phyloP scores from a whole-genome alignment of 83 land plant species.

The Thuja plicata region DNA sequence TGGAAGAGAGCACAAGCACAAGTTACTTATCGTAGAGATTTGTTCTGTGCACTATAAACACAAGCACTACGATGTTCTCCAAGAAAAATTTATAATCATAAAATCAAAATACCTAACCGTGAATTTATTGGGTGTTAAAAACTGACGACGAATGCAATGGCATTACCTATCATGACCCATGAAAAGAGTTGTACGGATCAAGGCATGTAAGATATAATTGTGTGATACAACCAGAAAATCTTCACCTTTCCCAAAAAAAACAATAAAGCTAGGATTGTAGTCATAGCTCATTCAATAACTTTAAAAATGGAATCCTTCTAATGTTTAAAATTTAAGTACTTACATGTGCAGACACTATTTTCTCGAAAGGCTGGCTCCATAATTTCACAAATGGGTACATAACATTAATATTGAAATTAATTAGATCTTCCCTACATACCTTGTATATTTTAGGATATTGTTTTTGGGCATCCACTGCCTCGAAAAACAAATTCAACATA shows the following conservation, averaged over 20 bases:
- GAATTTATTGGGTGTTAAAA: not conserved
- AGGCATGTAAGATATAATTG: conserved; percentile 75
- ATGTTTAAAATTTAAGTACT: conserved; percentile 8
- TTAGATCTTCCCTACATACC: conserved; percentile 81
- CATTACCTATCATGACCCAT: conserved; percentile 69
- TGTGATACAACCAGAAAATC: conserved; percentile 70
- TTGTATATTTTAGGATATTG: conserved; percentile 57
- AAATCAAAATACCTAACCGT: not conserved
- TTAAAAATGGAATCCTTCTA: not conserved
- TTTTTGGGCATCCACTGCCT: conserved; percentile 74
- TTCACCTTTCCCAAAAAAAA: conserved; percentile 58
- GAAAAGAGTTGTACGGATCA: conserved; percentile 82
- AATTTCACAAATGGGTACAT: conserved; percentile 65
- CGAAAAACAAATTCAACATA: conserved; percentile 27
- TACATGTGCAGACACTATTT: conserved; percentile 64
- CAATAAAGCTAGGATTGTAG: not conserved
- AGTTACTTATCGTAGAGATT: not conserved
- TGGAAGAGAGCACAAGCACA: not conserved
- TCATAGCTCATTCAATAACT: not conserved
- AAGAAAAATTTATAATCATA: not conserved
- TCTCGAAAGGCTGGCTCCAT: conserved; percentile 76
- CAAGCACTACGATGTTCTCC: not conserved
- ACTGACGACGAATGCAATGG: not conserved
- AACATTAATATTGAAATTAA: conserved; percentile 66
- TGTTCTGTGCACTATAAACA: not conserved